A percentile compares a stretch with the other conserved stretches of the same genome.
phyloP scores from a whole-genome alignment of 129 eudicot genomes.

The Helichrysum umbraculigerum region DNA sequence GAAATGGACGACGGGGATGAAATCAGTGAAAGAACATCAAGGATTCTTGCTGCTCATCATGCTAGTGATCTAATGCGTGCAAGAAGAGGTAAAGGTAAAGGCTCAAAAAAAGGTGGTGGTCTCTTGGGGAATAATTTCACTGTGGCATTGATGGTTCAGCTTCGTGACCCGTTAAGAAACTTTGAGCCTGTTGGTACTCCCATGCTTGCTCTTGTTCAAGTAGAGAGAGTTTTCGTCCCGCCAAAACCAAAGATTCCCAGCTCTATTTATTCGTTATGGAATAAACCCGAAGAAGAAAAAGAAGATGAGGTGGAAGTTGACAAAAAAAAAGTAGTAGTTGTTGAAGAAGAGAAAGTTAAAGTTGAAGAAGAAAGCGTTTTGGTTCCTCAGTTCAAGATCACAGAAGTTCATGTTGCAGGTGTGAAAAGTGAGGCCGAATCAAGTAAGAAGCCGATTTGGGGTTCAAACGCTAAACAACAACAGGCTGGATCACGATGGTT shows the following conservation, averaged over 20 bases:
- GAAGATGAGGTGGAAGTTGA: constrained; percentile 26
- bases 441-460: constrained; percentile 83
- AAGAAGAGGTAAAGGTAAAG: constrained; percentile 59
- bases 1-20: constrained; percentile 70
- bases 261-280: constrained; percentile 49
- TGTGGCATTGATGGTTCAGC: constrained; percentile 91
- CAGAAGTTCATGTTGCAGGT: constrained; percentile 89
- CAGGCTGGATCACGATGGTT: constrained; percentile 97
- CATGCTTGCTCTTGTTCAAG: constrained; percentile 94
- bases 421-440: constrained; percentile 53
- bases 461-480: constrained; percentile 56
- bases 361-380: constrained; percentile 39
- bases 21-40: constrained; percentile 76
- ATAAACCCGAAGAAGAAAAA: constrained; percentile 37
- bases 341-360: constrained; percentile 30
- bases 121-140: constrained; percentile 91
- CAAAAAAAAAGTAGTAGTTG: constrained; percentile 36
- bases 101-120: constrained; percentile 55
- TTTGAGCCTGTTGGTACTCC: constrained; percentile 94
- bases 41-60: constrained; percentile 92
- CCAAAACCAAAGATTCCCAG: constrained; percentile 63
- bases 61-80: constrained; percentile 63
- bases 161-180: constrained; percentile 84
- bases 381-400: constrained; percentile 64
- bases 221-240: constrained; percentile 82